phyloP scores from a whole-genome alignment of 2,329 filamentous ascomycete species.

The Calonectria crousiana region DNA sequence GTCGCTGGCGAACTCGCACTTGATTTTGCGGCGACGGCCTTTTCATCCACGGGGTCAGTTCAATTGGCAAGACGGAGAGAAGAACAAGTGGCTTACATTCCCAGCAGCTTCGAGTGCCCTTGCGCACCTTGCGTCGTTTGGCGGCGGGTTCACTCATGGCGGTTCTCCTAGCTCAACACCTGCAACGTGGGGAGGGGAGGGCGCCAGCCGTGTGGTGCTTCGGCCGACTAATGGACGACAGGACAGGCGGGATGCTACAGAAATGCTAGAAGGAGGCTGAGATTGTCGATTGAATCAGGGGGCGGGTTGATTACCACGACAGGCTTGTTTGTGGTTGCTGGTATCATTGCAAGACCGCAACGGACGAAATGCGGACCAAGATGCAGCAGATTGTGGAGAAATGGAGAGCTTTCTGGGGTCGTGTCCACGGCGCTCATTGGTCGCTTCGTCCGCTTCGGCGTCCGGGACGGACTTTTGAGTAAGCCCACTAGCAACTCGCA shows the following conservation, averaged over 20 bases:
- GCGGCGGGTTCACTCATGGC: slow-evolving; percentile 33
- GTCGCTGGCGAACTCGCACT: slow-evolving; percentile 60
- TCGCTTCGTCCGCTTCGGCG: slow-evolving; percentile 31
- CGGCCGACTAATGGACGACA: slow-evolving; percentile 36
- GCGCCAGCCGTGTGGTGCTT: slow-evolving; percentile 18
- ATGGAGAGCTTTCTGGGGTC: not conserved
- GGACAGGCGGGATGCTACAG: not conserved
- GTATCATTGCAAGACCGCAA: not conserved
- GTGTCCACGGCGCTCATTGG: not conserved
- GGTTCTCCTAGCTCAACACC: not conserved
- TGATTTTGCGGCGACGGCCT: slow-evolving; percentile 63
- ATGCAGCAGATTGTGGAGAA: not conserved
- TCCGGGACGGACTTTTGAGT: slow-evolving; percentile 33
- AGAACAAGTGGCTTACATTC: slow-evolving; percentile 61
- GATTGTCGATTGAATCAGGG: slow-evolving; percentile 6
- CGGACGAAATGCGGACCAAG: slow-evolving; percentile 37
- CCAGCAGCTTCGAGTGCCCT: slow-evolving; percentile 71
- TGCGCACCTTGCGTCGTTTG: slow-evolving; percentile 58
- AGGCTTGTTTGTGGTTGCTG: not conserved
- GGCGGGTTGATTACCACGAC: not conserved
- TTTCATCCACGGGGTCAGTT: not conserved
- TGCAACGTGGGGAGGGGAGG: not conserved
- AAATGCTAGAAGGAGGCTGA: not conserved
- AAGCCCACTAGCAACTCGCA: not conserved
- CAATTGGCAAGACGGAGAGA: not conserved